Evolutionary conservation across 257 asterid species (phyloP), one percentile per base, ranked within the genome.

Genomic region (Nemophila menziesii): DNA sequence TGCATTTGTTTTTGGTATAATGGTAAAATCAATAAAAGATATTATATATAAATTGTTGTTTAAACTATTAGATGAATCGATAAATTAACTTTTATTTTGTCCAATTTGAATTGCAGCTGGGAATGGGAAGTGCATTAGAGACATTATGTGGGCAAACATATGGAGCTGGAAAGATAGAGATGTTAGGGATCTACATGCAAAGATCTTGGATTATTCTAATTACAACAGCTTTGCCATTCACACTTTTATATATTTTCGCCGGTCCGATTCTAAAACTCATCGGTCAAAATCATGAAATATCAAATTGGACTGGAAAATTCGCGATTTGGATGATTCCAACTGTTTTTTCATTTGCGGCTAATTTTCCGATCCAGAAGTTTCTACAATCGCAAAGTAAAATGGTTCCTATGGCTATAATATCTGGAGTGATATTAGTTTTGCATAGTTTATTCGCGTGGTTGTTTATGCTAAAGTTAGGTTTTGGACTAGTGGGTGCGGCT

Each of bases 301-400:
- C 89, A 0, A 64, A 56, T 0, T 53, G 24, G 43, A 63, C 80
- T 0, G 87, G 79, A 6, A 63, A 7, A 0, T 69, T 68, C 11
- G 61, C 80, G 0, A 4, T 69, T 9, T 79, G 79, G 81, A 79
- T 79, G 85, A 75, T 79, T 34, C 92, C 92, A 0, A 80, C 72
- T 29, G 57, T 78, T 8, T 74, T 57, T 11, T 83, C 84, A 0
- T 78, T 71, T 43, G 84, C 90, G 0, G 4, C 70, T 34, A 70
- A 70, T 42, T 77, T 77, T 37, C 79, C 87, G 0, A 70, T 65
- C 15, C 77, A 70, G 8, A 78, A 71, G 49, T 77, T 70, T 53
- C 40, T 77, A 52, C 87, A 77, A 55, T 67, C 87, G 1, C 83
- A 78, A 24, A 78, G 90, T 73, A 74, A 74, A 58, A 66, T 74